phyloP scores from a whole-genome alignment of 495 filamentous ascomycete species.

The Trichoderma reesei region DNA sequence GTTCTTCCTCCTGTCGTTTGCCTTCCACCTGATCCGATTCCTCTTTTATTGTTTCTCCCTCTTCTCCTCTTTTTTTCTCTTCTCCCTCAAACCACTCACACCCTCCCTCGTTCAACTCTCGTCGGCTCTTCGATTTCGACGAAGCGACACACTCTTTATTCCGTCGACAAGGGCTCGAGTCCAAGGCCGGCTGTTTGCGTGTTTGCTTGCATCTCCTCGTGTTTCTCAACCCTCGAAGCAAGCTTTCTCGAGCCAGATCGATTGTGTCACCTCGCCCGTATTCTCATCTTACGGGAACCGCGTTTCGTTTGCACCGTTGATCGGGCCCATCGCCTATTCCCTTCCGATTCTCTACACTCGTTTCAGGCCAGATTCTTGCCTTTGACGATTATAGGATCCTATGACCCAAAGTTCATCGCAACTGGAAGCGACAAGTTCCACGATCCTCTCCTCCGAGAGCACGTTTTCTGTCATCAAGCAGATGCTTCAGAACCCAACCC shows the following conservation, averaged over 20 bases:
- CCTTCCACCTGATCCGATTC: no score
- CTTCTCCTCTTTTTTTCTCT: neutral
- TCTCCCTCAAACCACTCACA: neutral
- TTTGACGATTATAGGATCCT: neutral
- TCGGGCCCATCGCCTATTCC: neutral
- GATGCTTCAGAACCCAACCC: neutral
- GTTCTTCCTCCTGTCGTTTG: no score
- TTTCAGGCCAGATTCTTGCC: neutral
- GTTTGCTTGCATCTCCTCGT: constrained; percentile 9
- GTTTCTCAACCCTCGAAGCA: neutral
- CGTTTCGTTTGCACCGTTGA: neutral
- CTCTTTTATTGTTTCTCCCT: neutral
- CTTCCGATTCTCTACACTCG: neutral
- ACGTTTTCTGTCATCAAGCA: neutral
- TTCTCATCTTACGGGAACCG: neutral
- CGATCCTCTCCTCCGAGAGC: neutral
- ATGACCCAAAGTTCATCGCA: neutral
- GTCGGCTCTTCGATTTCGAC: neutral
- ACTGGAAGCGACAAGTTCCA: neutral
- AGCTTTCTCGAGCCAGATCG: neutral
- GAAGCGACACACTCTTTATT: no score
- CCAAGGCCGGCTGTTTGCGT: constrained; percentile 10
- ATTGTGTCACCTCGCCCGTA: neutral
- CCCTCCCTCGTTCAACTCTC: neutral
- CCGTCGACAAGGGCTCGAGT: neutral